phyloP scores from a whole-genome alignment of 1,139 yeast genomes.

The Sporopachydermia cereana region DNA sequence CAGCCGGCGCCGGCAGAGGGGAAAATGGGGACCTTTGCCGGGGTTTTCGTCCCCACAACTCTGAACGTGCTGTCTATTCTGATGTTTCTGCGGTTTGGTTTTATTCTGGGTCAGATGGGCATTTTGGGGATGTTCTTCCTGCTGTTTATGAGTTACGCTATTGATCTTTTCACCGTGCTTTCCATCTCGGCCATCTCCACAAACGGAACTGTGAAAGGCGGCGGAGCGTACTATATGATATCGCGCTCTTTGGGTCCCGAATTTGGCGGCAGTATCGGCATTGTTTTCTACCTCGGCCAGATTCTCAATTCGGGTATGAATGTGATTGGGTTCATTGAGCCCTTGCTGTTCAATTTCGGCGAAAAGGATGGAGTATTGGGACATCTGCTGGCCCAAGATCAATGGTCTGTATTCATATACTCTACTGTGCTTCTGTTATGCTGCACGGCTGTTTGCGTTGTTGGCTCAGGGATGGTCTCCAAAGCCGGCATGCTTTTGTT shows the following conservation, averaged over 20 bases:
- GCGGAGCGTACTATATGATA: slow-evolving; percentile 79
- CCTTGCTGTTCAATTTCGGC: slow-evolving; percentile 56
- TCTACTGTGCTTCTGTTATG: slow-evolving; percentile 41
- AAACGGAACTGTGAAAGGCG: slow-evolving; percentile 74
- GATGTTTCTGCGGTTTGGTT: slow-evolving; percentile 74
- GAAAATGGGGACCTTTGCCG: slow-evolving; percentile 63
- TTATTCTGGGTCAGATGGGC: slow-evolving; percentile 71
- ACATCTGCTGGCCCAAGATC: slow-evolving; percentile 43
- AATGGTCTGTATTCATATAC: slow-evolving; percentile 30
- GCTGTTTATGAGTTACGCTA: slow-evolving; percentile 48
- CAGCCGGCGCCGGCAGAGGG: neutral
- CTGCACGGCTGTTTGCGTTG: slow-evolving; percentile 54
- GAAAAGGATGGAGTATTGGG: slow-evolving; percentile 42
- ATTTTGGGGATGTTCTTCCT: slow-evolving; percentile 48
- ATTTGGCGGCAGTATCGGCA: slow-evolving; percentile 75
- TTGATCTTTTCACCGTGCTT: slow-evolving; percentile 56
- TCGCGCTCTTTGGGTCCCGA: slow-evolving; percentile 73
- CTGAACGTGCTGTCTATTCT: slow-evolving; percentile 66
- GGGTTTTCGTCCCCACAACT: slow-evolving; percentile 70
- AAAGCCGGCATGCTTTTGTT: slow-evolving; percentile 57
- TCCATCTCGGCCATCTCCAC: slow-evolving; percentile 74
- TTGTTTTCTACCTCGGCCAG: slow-evolving; percentile 68
- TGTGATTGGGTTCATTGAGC: slow-evolving; percentile 73
- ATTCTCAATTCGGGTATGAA: slow-evolving; percentile 65
- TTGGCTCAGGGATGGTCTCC: slow-evolving; percentile 60